These are phyloP conservation scores for Pythium sp. DNA, from an alignment of 352 stramenopile genomes.

Conservation along the genomic window DNA sequence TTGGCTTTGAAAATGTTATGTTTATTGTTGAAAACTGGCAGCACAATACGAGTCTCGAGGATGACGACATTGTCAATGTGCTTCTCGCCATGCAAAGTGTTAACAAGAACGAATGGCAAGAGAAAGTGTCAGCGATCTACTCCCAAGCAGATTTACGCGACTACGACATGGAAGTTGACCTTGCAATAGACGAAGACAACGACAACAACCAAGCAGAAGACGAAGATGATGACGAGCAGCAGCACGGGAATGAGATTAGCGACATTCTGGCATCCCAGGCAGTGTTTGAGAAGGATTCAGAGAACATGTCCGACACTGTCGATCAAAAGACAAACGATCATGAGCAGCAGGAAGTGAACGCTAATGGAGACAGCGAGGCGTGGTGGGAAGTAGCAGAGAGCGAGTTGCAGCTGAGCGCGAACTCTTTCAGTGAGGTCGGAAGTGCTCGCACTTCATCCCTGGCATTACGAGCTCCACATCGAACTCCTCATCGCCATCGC, in stretches of 20 bases:
- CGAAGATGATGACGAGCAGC: constrained; percentile 15
- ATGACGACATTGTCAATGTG: constrained; percentile 48
- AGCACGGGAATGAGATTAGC: constrained; percentile 42
- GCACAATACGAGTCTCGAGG: constrained; percentile 29
- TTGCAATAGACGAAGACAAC: constrained; percentile 21
- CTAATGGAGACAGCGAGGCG: not conserved
- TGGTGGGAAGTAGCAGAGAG: constrained; percentile 62
- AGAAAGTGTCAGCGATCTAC: constrained; percentile 19
- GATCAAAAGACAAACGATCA: not conserved
- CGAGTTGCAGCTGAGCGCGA: constrained; percentile 25
- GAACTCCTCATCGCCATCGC: constrained; percentile 13
- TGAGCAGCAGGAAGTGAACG: constrained; percentile 5
- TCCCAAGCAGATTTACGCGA: constrained; percentile 14
- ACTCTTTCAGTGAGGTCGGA: constrained; percentile 44
- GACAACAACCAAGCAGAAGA: constrained; percentile 21
- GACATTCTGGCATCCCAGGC: constrained; percentile 71
- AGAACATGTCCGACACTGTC: not conserved
- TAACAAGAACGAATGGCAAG: constrained; percentile 20
- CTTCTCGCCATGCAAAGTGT: constrained; percentile 48
- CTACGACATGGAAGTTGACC: not conserved
- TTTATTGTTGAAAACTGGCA: not conserved
- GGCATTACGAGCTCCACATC: not conserved
- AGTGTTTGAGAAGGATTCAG: constrained; percentile 21
- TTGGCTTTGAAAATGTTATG: not conserved
- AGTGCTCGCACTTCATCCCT: constrained; percentile 28